Evolutionary conservation across 2,329 filamentous ascomycete species (phyloP).

Genomic region (Aplosporella prunicola): DNA sequence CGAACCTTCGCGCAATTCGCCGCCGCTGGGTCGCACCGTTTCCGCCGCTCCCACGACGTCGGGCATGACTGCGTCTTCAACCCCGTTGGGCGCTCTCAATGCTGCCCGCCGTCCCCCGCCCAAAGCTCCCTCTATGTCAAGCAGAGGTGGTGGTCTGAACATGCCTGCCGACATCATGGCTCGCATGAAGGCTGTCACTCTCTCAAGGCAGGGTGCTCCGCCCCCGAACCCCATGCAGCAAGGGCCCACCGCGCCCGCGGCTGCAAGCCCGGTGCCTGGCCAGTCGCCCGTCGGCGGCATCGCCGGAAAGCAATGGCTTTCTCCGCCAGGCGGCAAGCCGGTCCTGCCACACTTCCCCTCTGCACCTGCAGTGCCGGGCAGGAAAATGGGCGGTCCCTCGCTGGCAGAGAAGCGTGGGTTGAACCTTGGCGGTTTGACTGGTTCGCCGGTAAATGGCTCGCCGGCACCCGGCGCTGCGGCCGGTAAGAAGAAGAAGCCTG

Average conservation of each 20-base stretch:
- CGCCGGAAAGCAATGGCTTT: constrained; percentile 36
- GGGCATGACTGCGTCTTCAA: constrained; percentile 73
- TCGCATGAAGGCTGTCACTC: constrained; percentile 60
- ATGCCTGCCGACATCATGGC: constrained; percentile 55
- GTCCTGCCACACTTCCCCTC: constrained; percentile 35
- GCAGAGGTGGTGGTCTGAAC: constrained; percentile 41
- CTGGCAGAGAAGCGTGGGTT: constrained; percentile 59
- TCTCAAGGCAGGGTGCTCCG: constrained; percentile 53
- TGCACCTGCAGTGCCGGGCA: constrained; percentile 37
- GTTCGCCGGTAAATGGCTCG: constrained; percentile 28
- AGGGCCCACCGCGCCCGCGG: constrained; percentile 15
- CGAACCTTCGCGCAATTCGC: constrained; percentile 42
- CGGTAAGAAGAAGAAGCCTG: constrained; percentile 32
- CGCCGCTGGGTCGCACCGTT: constrained; percentile 45
- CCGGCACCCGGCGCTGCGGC: constrained; percentile 21
- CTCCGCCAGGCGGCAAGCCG: constrained; percentile 27
- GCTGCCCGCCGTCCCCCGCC: constrained; percentile 48
- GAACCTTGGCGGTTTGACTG: constrained; percentile 48
- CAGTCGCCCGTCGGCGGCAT: constrained; percentile 28
- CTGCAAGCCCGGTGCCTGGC: neutral
- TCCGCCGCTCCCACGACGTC: constrained; percentile 47
- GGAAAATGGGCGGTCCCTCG: constrained; percentile 41
- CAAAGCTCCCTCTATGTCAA: constrained; percentile 33
- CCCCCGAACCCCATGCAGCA: constrained; percentile 16
- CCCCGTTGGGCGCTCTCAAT: constrained; percentile 67